These are phyloP conservation scores for Lactarius trivialis DNA, from an alignment of 768 basidiomycete species.

Conservation along the genomic window DNA sequence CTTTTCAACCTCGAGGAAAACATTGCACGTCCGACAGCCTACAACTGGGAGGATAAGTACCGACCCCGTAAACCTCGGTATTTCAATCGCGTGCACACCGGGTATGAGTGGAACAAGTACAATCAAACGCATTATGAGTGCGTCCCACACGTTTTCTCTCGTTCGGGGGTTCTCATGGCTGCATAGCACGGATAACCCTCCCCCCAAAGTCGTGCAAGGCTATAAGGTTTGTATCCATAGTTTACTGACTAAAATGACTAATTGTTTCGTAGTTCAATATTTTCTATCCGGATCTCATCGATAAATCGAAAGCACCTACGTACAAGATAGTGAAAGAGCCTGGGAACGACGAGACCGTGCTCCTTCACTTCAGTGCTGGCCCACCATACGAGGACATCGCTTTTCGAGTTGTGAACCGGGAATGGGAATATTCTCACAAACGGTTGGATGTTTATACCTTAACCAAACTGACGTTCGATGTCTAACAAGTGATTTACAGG, in stretches of 20 bases:
- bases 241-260: slow-evolving; percentile 21
- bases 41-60: slow-evolving; percentile 99
- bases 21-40: slow-evolving; percentile 72
- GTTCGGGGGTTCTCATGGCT: slow-evolving; percentile 23
- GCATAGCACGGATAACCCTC: slow-evolving; percentile 89
- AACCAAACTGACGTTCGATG: neutral
- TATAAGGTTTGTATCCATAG: slow-evolving; percentile 59
- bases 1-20: slow-evolving; percentile 91
- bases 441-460: slow-evolving; percentile 40
- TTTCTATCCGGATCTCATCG: slow-evolving; percentile 98
- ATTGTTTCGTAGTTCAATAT: slow-evolving; percentile 67
- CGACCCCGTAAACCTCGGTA: slow-evolving; percentile 95
- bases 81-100: slow-evolving; percentile 98
- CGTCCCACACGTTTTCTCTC: slow-evolving; percentile 30
- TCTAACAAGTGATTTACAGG: slow-evolving; percentile 36
- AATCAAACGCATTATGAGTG: slow-evolving; percentile 99
- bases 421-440: slow-evolving; percentile 99
- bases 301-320: slow-evolving; percentile 94
- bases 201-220: slow-evolving; percentile 98
- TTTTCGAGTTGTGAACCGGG: slow-evolving; percentile 93
- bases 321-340: slow-evolving; percentile 93
- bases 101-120: slow-evolving; percentile 99
- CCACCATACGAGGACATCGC: slow-evolving; percentile 99
- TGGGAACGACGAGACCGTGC: slow-evolving; percentile 91
- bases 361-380: slow-evolving; percentile 91